Conservation (phyloP, 805 yeast species). For the Candida xiaguanensis region DNA sequence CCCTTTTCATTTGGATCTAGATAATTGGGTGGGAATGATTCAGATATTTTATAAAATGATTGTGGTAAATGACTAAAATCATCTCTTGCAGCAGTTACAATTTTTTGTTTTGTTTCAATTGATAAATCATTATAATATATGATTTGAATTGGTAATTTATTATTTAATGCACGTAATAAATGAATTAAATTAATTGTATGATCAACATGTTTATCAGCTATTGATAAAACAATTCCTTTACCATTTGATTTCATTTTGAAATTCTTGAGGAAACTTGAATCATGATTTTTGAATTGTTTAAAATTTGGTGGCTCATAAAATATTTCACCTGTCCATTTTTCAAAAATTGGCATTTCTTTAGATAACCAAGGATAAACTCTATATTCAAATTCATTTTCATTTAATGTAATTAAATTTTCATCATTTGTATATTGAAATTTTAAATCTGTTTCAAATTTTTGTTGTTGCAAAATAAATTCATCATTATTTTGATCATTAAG, state of each 20-base stretch:
- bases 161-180: constrained; percentile 31
- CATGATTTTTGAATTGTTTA: not conserved
- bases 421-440: not conserved
- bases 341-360: constrained; percentile 34
- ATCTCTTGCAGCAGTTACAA: constrained; percentile 26
- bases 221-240: constrained; percentile 31
- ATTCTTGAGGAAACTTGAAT: constrained; percentile 1
- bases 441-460: constrained; percentile 8
- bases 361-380: constrained; percentile 42
- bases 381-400: constrained; percentile 22
- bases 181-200: constrained; percentile 28
- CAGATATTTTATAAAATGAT: constrained; percentile 19
- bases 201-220: constrained; percentile 26
- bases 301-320: constrained; percentile 21
- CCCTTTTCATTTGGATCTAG: constrained; percentile 15
- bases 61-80: constrained; percentile 19
- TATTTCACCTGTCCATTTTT: constrained; percentile 37
- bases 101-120: constrained; percentile 17
- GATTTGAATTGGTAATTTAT: constrained; percentile 33
- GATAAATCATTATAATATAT: constrained; percentile 28
- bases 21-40: constrained; percentile 17
- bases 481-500: constrained; percentile 13
- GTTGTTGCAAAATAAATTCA: not conserved
- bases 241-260: constrained; percentile 20
- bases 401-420: constrained; percentile 1